Percentiles rank a stretch among this genome's conserved stretches.
These are phyloP conservation scores for Gloeostereum incarnatum DNA, from an alignment of 768 basidiomycete genomes.

Conservation along the genomic window DNA sequence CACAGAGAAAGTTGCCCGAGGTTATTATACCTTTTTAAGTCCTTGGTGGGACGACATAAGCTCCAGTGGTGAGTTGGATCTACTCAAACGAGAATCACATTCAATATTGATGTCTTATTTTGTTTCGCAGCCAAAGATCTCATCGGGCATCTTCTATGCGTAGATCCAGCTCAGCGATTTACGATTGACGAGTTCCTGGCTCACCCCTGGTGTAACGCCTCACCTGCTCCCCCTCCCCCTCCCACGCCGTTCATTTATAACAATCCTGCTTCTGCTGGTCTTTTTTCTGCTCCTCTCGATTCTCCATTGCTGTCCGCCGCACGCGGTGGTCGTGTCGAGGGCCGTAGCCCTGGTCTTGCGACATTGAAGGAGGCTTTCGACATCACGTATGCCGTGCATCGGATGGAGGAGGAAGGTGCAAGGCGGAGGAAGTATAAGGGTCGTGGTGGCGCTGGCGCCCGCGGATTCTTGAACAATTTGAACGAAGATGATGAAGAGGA, in stretches of 20 bases:
- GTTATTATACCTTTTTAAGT: slow-evolving; percentile 96
- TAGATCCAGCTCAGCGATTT: slow-evolving; percentile 91
- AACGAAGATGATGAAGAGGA: slow-evolving; percentile 91
- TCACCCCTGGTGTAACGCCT: slow-evolving; percentile 89
- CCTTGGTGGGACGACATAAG: slow-evolving; percentile 99
- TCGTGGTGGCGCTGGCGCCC: slow-evolving; percentile 65
- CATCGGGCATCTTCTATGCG: slow-evolving; percentile 89
- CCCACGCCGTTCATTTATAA: slow-evolving; percentile 52
- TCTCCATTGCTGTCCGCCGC: slow-evolving; percentile 84
- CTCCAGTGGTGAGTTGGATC: slow-evolving; percentile 43
- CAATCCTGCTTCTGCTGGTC: slow-evolving; percentile 18
- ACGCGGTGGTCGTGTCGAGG: slow-evolving; percentile 65
- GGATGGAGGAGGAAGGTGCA: slow-evolving; percentile 98
- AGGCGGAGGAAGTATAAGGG: slow-evolving; percentile 76
- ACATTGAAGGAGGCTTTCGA: slow-evolving; percentile 98
- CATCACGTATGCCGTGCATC: slow-evolving; percentile 96
- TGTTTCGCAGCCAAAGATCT: slow-evolving; percentile 77
- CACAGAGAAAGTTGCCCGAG: slow-evolving; percentile 95
- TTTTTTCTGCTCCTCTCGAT: slow-evolving; percentile 49
- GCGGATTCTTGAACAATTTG: slow-evolving; percentile 74
- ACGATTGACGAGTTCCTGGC: slow-evolving; percentile 97
- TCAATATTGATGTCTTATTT: too few relatives aligned
- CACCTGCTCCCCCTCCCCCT: slow-evolving; percentile 50
- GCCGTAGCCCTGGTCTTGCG: slow-evolving; percentile 86
- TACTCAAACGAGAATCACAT: neutral